Evolutionary conservation across 805 yeast genomes (phyloP).

Genomic region (Candida caryicola): DNA sequence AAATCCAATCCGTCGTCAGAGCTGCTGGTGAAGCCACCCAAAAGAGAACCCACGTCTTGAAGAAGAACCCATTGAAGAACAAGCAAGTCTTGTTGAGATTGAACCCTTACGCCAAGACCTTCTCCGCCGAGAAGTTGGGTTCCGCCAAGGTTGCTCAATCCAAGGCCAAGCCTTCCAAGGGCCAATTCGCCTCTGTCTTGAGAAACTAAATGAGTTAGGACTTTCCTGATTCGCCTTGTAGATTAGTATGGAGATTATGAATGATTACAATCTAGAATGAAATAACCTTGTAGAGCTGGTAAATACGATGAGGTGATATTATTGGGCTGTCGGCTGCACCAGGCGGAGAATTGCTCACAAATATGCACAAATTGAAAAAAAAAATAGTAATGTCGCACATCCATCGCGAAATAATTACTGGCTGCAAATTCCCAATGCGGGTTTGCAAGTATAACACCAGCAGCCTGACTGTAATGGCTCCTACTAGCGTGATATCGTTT

Average conservation of each 20-base stretch:
- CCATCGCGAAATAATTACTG: too few species aligned
- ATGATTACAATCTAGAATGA: background rate
- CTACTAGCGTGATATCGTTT: too few species aligned
- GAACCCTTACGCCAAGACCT: conserved; percentile 99
- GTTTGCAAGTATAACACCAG: too few species aligned
- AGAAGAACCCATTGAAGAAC: conserved; percentile 91
- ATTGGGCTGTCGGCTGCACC: too few species aligned
- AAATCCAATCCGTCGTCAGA: conserved; percentile 95
- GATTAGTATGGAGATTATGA: background rate
- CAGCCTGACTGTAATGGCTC: too few species aligned
- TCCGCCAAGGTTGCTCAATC: conserved; percentile 69
- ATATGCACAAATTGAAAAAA: too few species aligned
- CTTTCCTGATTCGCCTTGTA: background rate
- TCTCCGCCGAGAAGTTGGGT: conserved; percentile 87
- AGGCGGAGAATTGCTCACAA: too few species aligned
- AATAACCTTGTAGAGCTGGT: too few species aligned
- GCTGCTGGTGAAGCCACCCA: conserved; percentile 93
- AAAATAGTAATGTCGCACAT: too few species aligned
- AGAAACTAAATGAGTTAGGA: conserved; percentile 41
- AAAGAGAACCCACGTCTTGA: conserved; percentile 97
- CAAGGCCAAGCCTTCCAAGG: conserved; percentile 66
- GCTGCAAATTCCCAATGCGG: too few species aligned
- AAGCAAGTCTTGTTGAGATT: conserved; percentile 96
- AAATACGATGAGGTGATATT: too few species aligned
- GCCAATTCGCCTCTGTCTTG: conserved; percentile 65